Evolutionary conservation across 2,329 filamentous ascomycete species (phyloP).

Genomic region (Xylaria arbuscula): DNA sequence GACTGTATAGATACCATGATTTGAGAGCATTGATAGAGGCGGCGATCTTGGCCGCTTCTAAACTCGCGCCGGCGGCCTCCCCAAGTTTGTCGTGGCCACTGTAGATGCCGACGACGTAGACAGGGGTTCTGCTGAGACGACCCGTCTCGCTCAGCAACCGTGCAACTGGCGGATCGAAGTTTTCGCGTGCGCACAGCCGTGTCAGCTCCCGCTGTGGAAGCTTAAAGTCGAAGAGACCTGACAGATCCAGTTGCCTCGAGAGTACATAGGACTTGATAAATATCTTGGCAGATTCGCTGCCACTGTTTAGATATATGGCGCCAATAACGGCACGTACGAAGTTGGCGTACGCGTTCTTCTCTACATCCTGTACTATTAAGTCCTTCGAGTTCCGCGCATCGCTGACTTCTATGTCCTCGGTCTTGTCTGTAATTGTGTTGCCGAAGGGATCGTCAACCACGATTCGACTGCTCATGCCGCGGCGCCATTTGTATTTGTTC

Average conservation of each 20-base stretch:
- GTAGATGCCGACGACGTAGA: slow-evolving; percentile 94
- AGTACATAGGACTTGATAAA: slow-evolving; percentile 90
- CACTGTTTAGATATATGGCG: slow-evolving; percentile 85
- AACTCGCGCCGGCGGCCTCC: slow-evolving; percentile 83
- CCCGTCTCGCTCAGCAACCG: slow-evolving; percentile 92
- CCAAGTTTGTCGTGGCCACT: slow-evolving; percentile 91
- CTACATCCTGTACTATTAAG: slow-evolving; percentile 39
- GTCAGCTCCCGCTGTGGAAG: slow-evolving; percentile 86
- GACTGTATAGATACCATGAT: slow-evolving; percentile 96
- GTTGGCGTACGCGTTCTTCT: slow-evolving; percentile 68
- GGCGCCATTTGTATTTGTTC: slow-evolving; percentile 66
- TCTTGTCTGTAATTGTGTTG: slow-evolving; percentile 59
- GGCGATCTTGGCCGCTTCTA: slow-evolving; percentile 80
- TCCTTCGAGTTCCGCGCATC: slow-evolving; percentile 42
- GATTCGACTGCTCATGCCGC: slow-evolving; percentile 79
- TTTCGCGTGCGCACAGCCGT: slow-evolving; percentile 85
- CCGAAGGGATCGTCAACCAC: slow-evolving; percentile 89
- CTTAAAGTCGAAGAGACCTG: slow-evolving; percentile 83
- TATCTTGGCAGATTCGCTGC: slow-evolving; percentile 78
- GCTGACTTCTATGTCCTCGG: slow-evolving; percentile 39
- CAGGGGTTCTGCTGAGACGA: slow-evolving; percentile 82
- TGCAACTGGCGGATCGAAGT: slow-evolving; percentile 87
- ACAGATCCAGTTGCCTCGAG: slow-evolving; percentile 79
- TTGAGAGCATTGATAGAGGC: slow-evolving; percentile 89
- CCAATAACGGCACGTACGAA: slow-evolving; percentile 89